Percentiles rank a stretch among this genome's conserved stretches.
Evolutionary conservation across 148 eudicot genomes (phyloP).

Genomic region (Chenopodium album): DNA sequence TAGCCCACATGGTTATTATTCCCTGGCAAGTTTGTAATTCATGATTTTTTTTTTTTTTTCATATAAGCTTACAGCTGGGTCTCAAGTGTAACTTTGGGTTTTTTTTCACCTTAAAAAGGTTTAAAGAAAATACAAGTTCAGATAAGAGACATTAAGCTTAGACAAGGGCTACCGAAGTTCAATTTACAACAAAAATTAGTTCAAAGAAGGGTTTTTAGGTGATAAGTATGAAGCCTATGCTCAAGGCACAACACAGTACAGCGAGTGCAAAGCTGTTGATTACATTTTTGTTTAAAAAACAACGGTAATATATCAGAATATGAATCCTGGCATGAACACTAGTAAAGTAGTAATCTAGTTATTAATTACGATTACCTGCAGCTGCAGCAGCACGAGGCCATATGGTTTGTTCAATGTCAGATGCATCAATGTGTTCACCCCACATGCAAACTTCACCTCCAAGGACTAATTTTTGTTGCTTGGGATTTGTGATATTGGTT

Average conservation of each 20-base stretch:
- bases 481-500: conserved; percentile 51
- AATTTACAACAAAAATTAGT: background rate
- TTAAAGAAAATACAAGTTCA: background rate
- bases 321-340: background rate
- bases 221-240: background rate
- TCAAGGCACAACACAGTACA: background rate
- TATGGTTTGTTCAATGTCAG: conserved; percentile 84
- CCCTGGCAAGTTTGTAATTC: background rate
- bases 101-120: background rate
- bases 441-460: conserved; percentile 98
- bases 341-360: background rate
- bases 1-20: background rate
- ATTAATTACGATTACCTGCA: conserved; percentile 55
- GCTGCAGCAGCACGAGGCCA: conserved; percentile 99
- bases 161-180: background rate
- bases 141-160: background rate
- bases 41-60: background rate
- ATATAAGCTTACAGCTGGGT: background rate
- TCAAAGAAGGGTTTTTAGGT: background rate
- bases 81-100: background rate
- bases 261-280: background rate
- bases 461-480: conserved; percentile 56
- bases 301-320: background rate
- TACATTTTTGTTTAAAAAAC: background rate
- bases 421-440: conserved; percentile 83